Conservation (phyloP, 768 basidiomycete genomes). For the Rickenella mellea region DNA sequence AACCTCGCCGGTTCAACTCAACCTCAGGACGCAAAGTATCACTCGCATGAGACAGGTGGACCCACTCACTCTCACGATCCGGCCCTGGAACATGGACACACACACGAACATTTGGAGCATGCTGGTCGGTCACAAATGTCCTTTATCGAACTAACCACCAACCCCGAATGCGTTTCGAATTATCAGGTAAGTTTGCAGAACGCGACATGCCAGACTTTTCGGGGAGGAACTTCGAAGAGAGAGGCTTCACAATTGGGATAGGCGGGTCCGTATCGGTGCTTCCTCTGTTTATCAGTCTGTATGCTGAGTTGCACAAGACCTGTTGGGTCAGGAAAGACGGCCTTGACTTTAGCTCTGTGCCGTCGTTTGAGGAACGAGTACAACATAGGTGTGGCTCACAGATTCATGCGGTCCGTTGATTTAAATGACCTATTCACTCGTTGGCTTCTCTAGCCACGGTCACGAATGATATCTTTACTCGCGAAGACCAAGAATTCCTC, state of each 20-base stretch:
- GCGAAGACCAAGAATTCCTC: constrained; percentile 95
- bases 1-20: constrained; percentile 34
- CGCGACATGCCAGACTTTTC: constrained; percentile 88
- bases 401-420: constrained; percentile 1
- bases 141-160: neutral
- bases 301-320: constrained; percentile 43
- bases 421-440: neutral
- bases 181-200: constrained; percentile 80
- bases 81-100: constrained; percentile 79
- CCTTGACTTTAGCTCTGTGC: constrained; percentile 85
- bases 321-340: constrained; percentile 98
- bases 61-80: constrained; percentile 41
- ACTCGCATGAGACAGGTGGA: constrained; percentile 42
- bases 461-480: constrained; percentile 99
- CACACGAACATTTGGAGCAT: constrained; percentile 87
- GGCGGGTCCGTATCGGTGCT: constrained; percentile 79
- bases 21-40: constrained; percentile 24
- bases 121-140: constrained; percentile 43
- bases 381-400: constrained; percentile 71
- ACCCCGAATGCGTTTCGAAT: neutral
- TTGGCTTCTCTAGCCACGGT: constrained; percentile 58
- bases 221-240: constrained; percentile 75
- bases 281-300: neutral
- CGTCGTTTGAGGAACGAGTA: constrained; percentile 68
- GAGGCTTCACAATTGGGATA: constrained; percentile 96